Conservation (phyloP, 129 eudicot genomes). For the Flaveria bidentis region DNA sequence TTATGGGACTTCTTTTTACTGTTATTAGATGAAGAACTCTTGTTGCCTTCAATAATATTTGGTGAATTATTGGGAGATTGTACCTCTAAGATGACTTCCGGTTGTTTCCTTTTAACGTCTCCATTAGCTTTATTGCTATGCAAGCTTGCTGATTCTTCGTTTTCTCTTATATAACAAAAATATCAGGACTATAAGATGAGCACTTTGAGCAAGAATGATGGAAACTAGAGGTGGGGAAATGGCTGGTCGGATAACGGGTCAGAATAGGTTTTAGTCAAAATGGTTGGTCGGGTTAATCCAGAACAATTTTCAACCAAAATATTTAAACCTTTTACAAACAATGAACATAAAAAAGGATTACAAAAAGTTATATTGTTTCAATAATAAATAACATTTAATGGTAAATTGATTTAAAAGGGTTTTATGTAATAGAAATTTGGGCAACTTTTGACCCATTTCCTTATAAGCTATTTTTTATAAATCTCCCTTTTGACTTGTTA, state of each 20-base stretch:
- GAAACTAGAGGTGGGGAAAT: background rate
- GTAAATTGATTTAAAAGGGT: background rate
- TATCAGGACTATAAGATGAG: background rate
- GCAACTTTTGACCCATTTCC: background rate
- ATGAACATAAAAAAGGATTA: background rate
- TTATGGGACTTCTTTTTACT: slow-evolving; percentile 44
- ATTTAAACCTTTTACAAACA: background rate
- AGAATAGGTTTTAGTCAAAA: background rate
- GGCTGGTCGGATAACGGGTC: background rate
- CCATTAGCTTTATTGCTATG: slow-evolving; percentile 44
- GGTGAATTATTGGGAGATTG: slow-evolving; percentile 39
- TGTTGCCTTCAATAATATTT: slow-evolving; percentile 43
- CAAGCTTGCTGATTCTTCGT: slow-evolving; percentile 36
- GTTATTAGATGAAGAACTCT: slow-evolving; percentile 42
- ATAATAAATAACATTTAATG: background rate
- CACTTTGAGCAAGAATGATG: background rate
- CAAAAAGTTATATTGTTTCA: background rate
- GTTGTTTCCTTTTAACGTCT: slow-evolving; percentile 66
- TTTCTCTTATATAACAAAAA: slow-evolving; percentile 45
- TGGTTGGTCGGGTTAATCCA: background rate
- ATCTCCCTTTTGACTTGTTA: background rate
- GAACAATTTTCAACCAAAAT: background rate
- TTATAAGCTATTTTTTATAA: background rate
- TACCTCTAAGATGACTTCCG: slow-evolving; percentile 40
- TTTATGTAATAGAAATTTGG: background rate